Percentiles rank a stretch among this genome's conserved stretches.
Conservation (phyloP, 176 grass and related monocot species). For the Alopecurus myosuroides region DNA sequence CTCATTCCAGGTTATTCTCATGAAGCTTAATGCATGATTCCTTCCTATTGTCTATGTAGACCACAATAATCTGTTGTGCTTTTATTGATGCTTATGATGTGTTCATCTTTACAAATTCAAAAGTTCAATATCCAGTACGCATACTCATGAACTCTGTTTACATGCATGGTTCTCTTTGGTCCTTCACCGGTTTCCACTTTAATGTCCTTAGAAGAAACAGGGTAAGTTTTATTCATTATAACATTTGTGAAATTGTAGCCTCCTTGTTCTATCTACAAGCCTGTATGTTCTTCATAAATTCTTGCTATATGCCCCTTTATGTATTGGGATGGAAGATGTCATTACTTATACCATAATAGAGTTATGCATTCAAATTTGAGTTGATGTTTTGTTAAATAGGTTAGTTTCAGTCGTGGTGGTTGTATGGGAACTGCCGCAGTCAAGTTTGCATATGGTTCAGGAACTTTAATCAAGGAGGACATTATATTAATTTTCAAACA, state of each 20-base stretch:
- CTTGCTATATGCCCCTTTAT: not conserved
- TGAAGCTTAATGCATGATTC: not conserved
- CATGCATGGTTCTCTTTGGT: not conserved
- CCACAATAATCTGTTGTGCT: not conserved
- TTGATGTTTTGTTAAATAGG: not conserved
- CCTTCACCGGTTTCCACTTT: not conserved
- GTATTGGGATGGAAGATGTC: not conserved
- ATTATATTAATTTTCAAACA: not conserved
- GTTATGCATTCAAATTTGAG: not conserved
- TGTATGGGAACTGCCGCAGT: not conserved
- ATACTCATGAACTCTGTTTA: too few species aligned
- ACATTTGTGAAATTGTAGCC: not conserved
- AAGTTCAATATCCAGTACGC: too few species aligned
- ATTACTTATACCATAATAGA: not conserved
- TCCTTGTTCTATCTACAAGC: not conserved
- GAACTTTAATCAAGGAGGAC: not conserved
- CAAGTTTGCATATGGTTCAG: not conserved
- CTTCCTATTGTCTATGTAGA: not conserved
- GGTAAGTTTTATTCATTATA: not conserved
- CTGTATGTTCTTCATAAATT: not conserved
- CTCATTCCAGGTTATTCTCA: not conserved
- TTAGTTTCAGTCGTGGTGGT: not conserved
- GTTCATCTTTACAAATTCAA: not conserved
- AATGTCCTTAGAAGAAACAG: not conserved
- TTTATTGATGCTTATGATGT: not conserved